Percentiles rank a stretch among this genome's conserved stretches.
These are phyloP conservation scores for Hypsizygus marmoreus DNA, from an alignment of 768 basidiomycete species.

Conservation along the genomic window DNA sequence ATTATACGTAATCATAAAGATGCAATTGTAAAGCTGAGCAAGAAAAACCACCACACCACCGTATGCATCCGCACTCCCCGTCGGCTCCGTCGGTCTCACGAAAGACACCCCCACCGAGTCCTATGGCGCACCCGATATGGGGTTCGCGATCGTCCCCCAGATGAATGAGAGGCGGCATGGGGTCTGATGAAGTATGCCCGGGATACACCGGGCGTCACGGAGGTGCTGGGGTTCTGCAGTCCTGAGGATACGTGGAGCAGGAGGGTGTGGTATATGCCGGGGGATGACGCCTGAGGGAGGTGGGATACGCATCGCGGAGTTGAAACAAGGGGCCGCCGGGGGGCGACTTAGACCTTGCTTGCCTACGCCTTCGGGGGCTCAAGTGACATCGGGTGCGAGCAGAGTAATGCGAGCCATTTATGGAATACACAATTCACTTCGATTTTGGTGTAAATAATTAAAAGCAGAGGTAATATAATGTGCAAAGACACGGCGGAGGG, in stretches of 20 bases:
- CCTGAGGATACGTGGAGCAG: neutral
- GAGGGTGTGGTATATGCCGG: neutral
- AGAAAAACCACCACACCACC: too few relatives aligned
- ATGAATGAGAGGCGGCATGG: neutral
- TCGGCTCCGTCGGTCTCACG: neutral
- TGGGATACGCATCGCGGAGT: neutral
- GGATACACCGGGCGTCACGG: neutral
- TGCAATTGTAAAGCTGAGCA: too few relatives aligned
- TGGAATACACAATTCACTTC: too few relatives aligned
- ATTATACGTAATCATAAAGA: too few relatives aligned
- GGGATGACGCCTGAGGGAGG: neutral
- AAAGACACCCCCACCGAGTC: neutral
- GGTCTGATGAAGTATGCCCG: neutral
- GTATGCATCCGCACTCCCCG: neutral
- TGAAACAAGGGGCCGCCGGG: too few relatives aligned
- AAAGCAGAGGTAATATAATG: too few relatives aligned
- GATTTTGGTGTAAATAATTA: too few relatives aligned
- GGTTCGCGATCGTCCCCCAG: neutral
- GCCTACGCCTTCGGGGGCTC: too few relatives aligned
- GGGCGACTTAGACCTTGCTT: too few relatives aligned
- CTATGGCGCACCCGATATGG: neutral
- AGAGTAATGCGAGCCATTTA: too few relatives aligned
- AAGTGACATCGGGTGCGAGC: too few relatives aligned
- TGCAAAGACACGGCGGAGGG: too few relatives aligned
- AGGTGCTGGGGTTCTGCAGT: neutral